Evolutionary conservation across 2,329 filamentous ascomycete species (phyloP).

Genomic region (Ascochyta fabae): DNA sequence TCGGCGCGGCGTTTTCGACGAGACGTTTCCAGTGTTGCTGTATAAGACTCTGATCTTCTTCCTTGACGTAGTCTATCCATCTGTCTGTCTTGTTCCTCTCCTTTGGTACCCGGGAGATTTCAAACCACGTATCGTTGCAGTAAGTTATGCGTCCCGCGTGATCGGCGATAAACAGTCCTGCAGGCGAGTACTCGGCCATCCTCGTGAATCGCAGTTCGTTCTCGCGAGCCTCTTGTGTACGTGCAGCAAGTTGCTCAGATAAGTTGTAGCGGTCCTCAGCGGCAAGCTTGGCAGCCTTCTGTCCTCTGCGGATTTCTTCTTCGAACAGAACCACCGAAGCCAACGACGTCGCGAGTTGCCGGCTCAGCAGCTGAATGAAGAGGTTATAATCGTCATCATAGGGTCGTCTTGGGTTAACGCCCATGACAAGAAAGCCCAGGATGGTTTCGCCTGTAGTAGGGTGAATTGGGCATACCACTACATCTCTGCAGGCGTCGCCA

Average conservation of each 20-base stretch:
- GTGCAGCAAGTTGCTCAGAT: constrained; percentile 73
- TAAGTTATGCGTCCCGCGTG: constrained; percentile 74
- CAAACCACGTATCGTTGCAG: constrained; percentile 78
- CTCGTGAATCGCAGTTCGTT: constrained; percentile 80
- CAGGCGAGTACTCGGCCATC: constrained; percentile 84
- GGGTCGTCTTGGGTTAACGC: constrained; percentile 77
- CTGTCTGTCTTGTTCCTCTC: constrained; percentile 64
- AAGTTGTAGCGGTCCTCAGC: constrained; percentile 79
- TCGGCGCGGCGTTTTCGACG: constrained; percentile 65
- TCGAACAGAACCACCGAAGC: constrained; percentile 84
- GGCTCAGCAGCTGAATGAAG: constrained; percentile 75
- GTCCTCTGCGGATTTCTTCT: constrained; percentile 78
- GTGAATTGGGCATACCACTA: constrained; percentile 80
- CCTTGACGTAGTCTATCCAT: constrained; percentile 76
- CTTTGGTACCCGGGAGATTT: constrained; percentile 71
- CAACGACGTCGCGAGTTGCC: constrained; percentile 79
- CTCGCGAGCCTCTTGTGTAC: constrained; percentile 63
- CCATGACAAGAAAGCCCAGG: constrained; percentile 79
- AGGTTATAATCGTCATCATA: constrained; percentile 82
- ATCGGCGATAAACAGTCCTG: constrained; percentile 86
- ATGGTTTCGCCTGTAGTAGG: constrained; percentile 76
- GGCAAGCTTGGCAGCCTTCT: constrained; percentile 75
- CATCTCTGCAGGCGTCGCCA: constrained; percentile 70
- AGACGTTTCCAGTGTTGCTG: constrained; percentile 68
- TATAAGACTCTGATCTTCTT: constrained; percentile 68